These are phyloP conservation scores for Singerocomus inundabilis DNA, from an alignment of 1,284 basidiomycete genomes.

Conservation along the genomic window DNA sequence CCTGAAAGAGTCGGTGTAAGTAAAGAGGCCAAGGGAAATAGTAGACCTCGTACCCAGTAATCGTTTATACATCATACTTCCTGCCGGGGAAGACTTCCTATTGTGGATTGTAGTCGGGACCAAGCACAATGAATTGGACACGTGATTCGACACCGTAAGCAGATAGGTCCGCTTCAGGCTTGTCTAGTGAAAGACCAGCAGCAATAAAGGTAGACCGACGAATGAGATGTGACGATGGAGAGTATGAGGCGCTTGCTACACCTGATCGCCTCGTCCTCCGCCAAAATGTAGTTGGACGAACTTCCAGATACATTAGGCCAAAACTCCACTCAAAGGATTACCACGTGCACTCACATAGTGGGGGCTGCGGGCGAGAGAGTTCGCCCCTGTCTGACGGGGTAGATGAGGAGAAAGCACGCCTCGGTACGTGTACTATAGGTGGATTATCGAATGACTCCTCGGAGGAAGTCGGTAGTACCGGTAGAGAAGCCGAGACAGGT, in stretches of 20 bases:
- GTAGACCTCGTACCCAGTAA: constrained; percentile 12
- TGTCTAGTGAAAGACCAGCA: constrained; percentile 62
- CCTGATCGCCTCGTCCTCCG: constrained; percentile 63
- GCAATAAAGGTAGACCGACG: constrained; percentile 72
- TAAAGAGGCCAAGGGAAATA: background rate
- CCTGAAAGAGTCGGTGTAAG: constrained; percentile 12
- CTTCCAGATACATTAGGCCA: constrained; percentile 26
- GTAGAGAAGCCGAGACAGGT: constrained; percentile 31
- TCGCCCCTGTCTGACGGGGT: constrained; percentile 38
- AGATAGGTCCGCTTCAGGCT: constrained; percentile 60
- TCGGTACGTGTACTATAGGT: constrained; percentile 20
- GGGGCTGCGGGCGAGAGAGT: constrained; percentile 56
- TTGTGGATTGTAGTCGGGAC: constrained; percentile 31
- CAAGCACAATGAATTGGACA: constrained; percentile 40
- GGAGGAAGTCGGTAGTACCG: background rate
- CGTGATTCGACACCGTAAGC: constrained; percentile 67
- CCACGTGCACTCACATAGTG: constrained; percentile 50
- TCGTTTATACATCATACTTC: constrained; percentile 20
- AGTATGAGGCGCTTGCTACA: constrained; percentile 62
- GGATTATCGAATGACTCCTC: constrained; percentile 1
- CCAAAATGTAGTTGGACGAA: constrained; percentile 74
- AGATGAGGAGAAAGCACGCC: constrained; percentile 29
- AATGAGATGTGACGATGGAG: constrained; percentile 64
- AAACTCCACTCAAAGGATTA: background rate
- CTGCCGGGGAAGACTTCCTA: constrained; percentile 7